Evolutionary conservation across 139 green algal genomes (phyloP), one percentile per base, ranked within the genome.

Genomic region (Zygnema circumcarinatum): DNA sequence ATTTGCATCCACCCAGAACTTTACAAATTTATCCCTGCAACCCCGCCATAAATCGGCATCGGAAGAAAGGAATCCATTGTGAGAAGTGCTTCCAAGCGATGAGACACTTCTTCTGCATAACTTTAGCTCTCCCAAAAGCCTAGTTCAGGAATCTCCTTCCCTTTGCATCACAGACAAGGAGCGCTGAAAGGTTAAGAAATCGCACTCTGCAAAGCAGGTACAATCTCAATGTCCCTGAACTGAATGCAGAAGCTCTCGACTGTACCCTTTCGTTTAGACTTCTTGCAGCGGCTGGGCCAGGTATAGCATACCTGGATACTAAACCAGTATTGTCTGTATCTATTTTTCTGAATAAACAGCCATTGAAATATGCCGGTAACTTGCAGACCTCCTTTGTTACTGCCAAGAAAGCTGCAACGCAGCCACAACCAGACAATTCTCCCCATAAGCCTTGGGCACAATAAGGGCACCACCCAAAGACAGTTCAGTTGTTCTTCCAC

Each of bases 281-380:
- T n/a, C n/a, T n/a, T n/a, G n/a, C n/a, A n/a, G n/a, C n/a, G n/a
- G n/a, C n/a, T n/a, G n/a, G n/a, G n/a, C n/a, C n/a, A n/a, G n/a
- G n/a, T n/a, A n/a, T n/a, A n/a, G n/a, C n/a, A n/a, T 29, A 85
- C 84, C 67, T 85, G 31, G 79, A 85, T n/a, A 90, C 67, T n/a
- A 83, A 22, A 54, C 80, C 80, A 0, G 79, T 89, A 29, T 20
- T n/a, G 7, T 88, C 86, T 38, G 54, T 32, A 41, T 90, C 86
- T 31, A 90, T 47, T 11, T 84, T 84, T 33, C 76, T 53, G 81
- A 90, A 90, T 16, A 90, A 32, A 33, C 36, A 36, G 11, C 81
- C 67, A 81, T 89, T 90, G 68, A 98, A 89, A 79, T 94, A 95
- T 29, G 85, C 89, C 1, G 96, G 96, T 69, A 98, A 89, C 83